These are phyloP conservation scores for Clitocybe nebularis DNA, from an alignment of 1,284 basidiomycete species.

Conservation along the genomic window DNA sequence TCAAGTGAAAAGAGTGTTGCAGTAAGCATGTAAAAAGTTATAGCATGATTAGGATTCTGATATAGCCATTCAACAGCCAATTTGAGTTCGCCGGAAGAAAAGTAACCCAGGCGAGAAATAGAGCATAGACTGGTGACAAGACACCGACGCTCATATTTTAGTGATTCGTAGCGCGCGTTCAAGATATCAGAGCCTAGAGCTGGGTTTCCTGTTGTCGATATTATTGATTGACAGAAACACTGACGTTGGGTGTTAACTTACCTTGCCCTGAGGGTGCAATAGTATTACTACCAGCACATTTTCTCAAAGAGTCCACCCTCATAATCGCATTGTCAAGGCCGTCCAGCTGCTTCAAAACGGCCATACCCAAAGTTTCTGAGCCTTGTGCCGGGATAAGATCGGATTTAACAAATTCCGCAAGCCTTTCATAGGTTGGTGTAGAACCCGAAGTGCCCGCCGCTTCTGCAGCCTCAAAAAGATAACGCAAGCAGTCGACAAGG, in stretches of 20 bases:
- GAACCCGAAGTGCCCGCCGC: slow-evolving; percentile 36
- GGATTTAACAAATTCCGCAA: slow-evolving; percentile 50
- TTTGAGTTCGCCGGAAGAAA: slow-evolving; percentile 57
- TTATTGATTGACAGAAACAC: background rate
- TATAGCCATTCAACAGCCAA: slow-evolving; percentile 65
- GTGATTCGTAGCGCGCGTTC: slow-evolving; percentile 61
- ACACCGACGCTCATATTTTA: slow-evolving; percentile 67
- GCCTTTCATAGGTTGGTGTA: slow-evolving; percentile 40
- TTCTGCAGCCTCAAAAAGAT: slow-evolving; percentile 39
- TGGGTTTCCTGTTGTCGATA: slow-evolving; percentile 30
- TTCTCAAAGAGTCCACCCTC: slow-evolving; percentile 53
- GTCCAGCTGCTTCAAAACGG: slow-evolving; percentile 64
- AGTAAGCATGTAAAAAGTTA: slow-evolving; percentile 71
- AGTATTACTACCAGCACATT: slow-evolving; percentile 62
- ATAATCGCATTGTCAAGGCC: slow-evolving; percentile 46
- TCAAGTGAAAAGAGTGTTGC: slow-evolving; percentile 69
- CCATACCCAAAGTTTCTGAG: slow-evolving; percentile 43
- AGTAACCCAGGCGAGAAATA: slow-evolving; percentile 59
- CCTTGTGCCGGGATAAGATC: slow-evolving; percentile 43
- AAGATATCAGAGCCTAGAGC: slow-evolving; percentile 63
- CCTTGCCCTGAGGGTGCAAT: slow-evolving; percentile 50
- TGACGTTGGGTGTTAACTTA: slow-evolving; percentile 21
- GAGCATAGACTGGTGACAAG: slow-evolving; percentile 61
- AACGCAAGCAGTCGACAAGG: slow-evolving; percentile 59
- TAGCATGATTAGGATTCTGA: slow-evolving; percentile 55